These are phyloP conservation scores for Gentiana macrophylla DNA, from an alignment of 257 asterid species.

Conservation along the genomic window DNA sequence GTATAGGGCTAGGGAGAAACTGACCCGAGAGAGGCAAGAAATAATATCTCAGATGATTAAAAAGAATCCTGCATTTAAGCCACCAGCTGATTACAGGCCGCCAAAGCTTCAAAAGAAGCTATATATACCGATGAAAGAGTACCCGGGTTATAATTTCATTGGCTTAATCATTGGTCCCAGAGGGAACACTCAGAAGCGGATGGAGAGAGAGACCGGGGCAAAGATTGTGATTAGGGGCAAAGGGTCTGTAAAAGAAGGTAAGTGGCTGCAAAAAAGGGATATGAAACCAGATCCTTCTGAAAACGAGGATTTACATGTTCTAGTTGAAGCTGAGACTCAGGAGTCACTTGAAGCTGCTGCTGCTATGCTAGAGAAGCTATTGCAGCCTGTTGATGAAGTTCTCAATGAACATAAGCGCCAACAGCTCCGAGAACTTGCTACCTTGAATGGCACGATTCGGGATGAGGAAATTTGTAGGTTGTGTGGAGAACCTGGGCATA, in stretches of 20 bases:
- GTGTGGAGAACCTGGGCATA: conserved; percentile 95
- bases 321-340: conserved; percentile 93
- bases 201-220: conserved; percentile 94
- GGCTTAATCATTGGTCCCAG: conserved; percentile 92
- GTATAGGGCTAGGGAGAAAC: conserved; percentile 78
- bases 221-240: conserved; percentile 95
- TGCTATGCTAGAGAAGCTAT: conserved; percentile 88
- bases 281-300: conserved; percentile 76
- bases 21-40: conserved; percentile 88
- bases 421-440: conserved; percentile 94
- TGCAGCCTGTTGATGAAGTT: conserved; percentile 98
- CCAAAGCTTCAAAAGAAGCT: conserved; percentile 92
- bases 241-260: conserved; percentile 94
- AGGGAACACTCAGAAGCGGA: conserved; percentile 94
- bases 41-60: conserved; percentile 75
- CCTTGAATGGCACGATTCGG: conserved; percentile 91
- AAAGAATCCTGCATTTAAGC: conserved; percentile 89
- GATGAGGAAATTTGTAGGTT: conserved; percentile 88
- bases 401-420: conserved; percentile 95
- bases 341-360: conserved; percentile 94
- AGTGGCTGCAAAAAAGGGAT: conserved; percentile 84
- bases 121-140: conserved; percentile 89
- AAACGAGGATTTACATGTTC: conserved; percentile 90
- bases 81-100: conserved; percentile 97
- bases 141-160: conserved; percentile 87